Base-by-base conservation (phyloP, 768 basidiomycete genomes). In the Trametopsis cervina region DNA sequence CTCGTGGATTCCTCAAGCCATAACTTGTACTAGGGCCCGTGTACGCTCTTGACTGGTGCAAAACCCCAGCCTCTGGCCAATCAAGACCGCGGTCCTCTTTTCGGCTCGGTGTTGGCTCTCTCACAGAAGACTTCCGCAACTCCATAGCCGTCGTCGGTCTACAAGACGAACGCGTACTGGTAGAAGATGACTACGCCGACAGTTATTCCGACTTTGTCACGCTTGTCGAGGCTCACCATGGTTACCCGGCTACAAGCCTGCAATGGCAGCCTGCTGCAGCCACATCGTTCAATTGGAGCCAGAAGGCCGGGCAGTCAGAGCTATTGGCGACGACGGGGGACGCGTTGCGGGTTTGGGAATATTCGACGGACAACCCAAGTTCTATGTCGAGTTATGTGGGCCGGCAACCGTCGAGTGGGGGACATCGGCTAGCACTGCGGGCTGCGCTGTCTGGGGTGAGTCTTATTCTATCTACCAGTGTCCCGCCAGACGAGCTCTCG, bases 281-380 rank as follows among this genome's bases (percentile, higher is more conserved):
- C 18, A 67, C 73, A 24, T 75, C 71, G 38, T 77, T 79, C 61
- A 63, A 71, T 37, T 89, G 89, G 86, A 72, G 78, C 4, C 79
- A 81, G 64, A 88, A 83, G 63, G 72, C 76, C 3, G 66, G 74
- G 6, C 67, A 69, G 41, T 74, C 86, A 40, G 96, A 99, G 65
- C 68, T 96, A 40, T 72, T 99, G 7, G 95, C 95, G 10, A 95
- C 92, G 4, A 95, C 92, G 0, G 91, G 90, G 22, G 96, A 98
- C 66, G 90, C 90, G 41, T 64, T 99, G 58, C 74, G 93, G 55
- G 78, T 99, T 44, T 98, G 88, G 80, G 94, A 97, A 64, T 85
- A 95, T 55, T 72, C 75, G 40, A 78, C 76, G 52, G 89, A 91
- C 57, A 80, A 68, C 35, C 71, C 79, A 25, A 62, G 75, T 7